phyloP scores from a whole-genome alignment of 805 yeast species.

The Suhomyces sp. region DNA sequence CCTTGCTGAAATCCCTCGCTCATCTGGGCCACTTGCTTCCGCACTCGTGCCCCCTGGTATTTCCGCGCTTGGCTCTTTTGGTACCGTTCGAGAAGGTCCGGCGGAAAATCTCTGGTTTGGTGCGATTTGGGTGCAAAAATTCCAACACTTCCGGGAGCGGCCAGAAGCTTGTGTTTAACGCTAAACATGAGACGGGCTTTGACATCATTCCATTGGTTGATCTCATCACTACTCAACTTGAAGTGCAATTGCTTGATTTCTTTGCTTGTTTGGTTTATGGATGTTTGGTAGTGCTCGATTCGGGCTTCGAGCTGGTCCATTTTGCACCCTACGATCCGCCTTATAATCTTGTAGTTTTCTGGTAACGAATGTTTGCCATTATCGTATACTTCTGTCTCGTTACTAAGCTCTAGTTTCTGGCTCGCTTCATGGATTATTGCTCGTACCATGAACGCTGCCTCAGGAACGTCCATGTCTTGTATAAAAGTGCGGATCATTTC shows the following conservation, averaged over 20 bases:
- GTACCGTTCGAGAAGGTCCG: conserved; percentile 1
- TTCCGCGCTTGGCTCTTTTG: conserved; percentile 6
- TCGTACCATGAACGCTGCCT: conserved; percentile 4
- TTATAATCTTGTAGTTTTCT: conserved; percentile 9
- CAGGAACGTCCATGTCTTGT: background rate
- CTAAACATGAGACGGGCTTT: background rate
- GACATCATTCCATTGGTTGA: background rate
- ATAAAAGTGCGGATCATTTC: conserved; percentile 7
- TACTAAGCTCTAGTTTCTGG: conserved; percentile 6
- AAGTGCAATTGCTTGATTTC: background rate
- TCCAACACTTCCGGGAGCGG: background rate
- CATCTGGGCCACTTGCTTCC: conserved; percentile 17
- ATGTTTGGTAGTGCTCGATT: background rate
- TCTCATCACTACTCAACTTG: background rate
- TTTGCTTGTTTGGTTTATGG: background rate
- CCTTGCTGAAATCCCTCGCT: conserved; percentile 21
- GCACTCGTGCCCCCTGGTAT: conserved; percentile 3
- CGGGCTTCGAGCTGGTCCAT: conserved; percentile 8
- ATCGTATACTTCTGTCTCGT: conserved; percentile 6
- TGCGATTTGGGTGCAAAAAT: conserved; percentile 1
- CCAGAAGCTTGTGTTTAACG: background rate
- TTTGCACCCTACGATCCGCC: conserved; percentile 5
- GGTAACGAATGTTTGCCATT: conserved; percentile 1
- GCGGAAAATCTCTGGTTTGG: conserved; percentile 1
- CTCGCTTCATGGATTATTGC: conserved; percentile 10